Conservation (phyloP, 2,329 filamentous ascomycete genomes). For the Microdochium nivale region DNA sequence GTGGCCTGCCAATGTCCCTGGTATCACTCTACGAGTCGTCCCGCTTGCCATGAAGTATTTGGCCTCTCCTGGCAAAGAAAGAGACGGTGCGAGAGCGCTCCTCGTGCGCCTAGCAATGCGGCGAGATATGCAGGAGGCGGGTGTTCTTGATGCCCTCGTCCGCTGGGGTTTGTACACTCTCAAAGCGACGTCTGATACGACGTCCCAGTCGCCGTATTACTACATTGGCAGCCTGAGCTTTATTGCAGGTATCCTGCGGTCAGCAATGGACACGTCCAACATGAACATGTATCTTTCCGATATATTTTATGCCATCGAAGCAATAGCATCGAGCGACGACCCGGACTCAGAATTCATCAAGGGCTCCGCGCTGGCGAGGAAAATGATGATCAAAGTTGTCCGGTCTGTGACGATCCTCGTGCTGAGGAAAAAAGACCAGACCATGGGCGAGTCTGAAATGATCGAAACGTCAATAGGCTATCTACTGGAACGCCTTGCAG, state of each 20-base stretch:
- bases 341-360: conserved; percentile 44
- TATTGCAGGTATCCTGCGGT: conserved; percentile 61
- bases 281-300: conserved; percentile 57
- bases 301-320: conserved; percentile 59
- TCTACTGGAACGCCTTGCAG: conserved; percentile 67
- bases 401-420: conserved; percentile 63
- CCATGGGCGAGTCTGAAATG: conserved; percentile 39
- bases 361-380: conserved; percentile 71
- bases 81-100: conserved; percentile 76
- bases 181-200: conserved; percentile 28
- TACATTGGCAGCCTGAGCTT: conserved; percentile 75
- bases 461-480: conserved; percentile 77
- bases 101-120: conserved; percentile 76
- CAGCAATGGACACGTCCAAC: conserved; percentile 64
- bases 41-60: conserved; percentile 65
- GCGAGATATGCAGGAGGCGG: conserved; percentile 76
- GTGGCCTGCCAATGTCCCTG: conserved; percentile 55
- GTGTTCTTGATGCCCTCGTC: conserved; percentile 59
- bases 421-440: conserved; percentile 40
- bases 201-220: conserved; percentile 53
- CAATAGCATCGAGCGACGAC: conserved; percentile 43
- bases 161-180: conserved; percentile 62
- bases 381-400: conserved; percentile 77
- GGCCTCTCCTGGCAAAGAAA: conserved; percentile 71
- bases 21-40: conserved; percentile 62